Evolutionary conservation across 768 basidiomycete genomes (phyloP).

Genomic region (Pleurotus pulmonarius): DNA sequence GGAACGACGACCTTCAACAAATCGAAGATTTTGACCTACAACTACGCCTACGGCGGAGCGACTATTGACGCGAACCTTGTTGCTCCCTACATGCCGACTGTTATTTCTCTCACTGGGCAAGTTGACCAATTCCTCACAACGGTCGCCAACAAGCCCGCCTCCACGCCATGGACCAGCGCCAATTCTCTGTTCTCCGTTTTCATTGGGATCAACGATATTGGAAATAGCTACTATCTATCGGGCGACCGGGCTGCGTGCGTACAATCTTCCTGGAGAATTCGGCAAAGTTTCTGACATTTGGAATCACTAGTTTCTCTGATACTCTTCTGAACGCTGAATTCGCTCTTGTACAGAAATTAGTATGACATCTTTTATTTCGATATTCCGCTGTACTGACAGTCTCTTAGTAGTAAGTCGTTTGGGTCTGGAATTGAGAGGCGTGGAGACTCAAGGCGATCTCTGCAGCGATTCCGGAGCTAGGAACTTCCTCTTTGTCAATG

Average conservation of each 20-base stretch:
- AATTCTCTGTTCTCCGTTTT: slow-evolving; percentile 65
- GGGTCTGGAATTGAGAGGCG: slow-evolving; percentile 5
- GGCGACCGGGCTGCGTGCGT: slow-evolving; percentile 45
- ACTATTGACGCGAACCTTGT: slow-evolving; percentile 61
- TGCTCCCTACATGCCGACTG: slow-evolving; percentile 44
- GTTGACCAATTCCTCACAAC: slow-evolving; percentile 53
- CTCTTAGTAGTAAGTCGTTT: slow-evolving; percentile 28
- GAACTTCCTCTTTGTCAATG: slow-evolving; percentile 47
- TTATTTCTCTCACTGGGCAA: slow-evolving; percentile 56
- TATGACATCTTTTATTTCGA: slow-evolving; percentile 19
- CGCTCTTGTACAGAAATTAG: slow-evolving; percentile 43
- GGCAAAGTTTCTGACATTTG: not conserved
- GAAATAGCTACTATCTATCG: slow-evolving; percentile 43
- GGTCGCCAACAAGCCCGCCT: slow-evolving; percentile 43
- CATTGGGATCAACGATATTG: slow-evolving; percentile 73
- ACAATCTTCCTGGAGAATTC: not conserved
- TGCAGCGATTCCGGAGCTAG: slow-evolving; percentile 50
- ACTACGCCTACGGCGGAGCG: slow-evolving; percentile 65
- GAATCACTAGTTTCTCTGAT: slow-evolving; percentile 38
- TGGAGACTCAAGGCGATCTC: not conserved
- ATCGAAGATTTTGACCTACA: slow-evolving; percentile 53
- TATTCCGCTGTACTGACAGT: slow-evolving; percentile 9
- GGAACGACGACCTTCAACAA: slow-evolving; percentile 49
- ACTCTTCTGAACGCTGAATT: slow-evolving; percentile 47
- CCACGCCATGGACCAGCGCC: slow-evolving; percentile 50